Evolutionary conservation across 768 basidiomycete genomes (phyloP), one percentile per base, ranked within the genome.

Genomic region (Trametes cubensis): DNA sequence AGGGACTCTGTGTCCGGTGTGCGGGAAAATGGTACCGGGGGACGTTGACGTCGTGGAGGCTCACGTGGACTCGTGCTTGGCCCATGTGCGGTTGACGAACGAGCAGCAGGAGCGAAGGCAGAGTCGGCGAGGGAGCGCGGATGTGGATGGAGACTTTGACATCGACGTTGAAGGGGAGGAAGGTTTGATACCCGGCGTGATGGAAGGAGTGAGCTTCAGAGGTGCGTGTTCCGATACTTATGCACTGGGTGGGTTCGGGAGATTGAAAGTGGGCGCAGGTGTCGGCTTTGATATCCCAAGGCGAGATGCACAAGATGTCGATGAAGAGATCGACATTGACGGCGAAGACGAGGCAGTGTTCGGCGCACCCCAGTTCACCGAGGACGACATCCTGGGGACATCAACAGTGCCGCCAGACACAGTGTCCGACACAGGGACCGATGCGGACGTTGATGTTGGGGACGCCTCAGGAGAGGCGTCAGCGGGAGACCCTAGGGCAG

Each of bases 31-130:
- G 17, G 78, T 91, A 1, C 75, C 73, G 48, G 91, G 90, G 0
- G 90, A 91, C 67, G 77, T 80, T 46, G 91, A 91, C 62, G 85
- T 91, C 10, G 69, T 90, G 2, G 85, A 90, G 66, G 90, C 89
- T 17, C 92, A 94, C 73, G 82, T 94, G n/a, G 89, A 94, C 67
- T 79, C 89, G 7, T 94, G 92, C 70, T 72, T 94, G 45, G 84
- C 84, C 5, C 77, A 89, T 67, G 83, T 72, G 38, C 72, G 77
- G 54, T 51, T 80, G 40, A 78, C 81, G 63, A 80, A 79, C 54
- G 79, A 80, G 47, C 72, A 79, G 53, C 73, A 75, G 46, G 75
- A 75, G 48, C 38, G 74, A 76, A 51, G 50, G 25, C 53, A 46
- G 41, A 28, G 52, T 48, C 71, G 76, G 56, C 67, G 66, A 48